A percentile compares a stretch with the other conserved stretches of the same genome.
Conservation (phyloP, 257 asterid genomes). For the Lithospermum erythrorhizon region DNA sequence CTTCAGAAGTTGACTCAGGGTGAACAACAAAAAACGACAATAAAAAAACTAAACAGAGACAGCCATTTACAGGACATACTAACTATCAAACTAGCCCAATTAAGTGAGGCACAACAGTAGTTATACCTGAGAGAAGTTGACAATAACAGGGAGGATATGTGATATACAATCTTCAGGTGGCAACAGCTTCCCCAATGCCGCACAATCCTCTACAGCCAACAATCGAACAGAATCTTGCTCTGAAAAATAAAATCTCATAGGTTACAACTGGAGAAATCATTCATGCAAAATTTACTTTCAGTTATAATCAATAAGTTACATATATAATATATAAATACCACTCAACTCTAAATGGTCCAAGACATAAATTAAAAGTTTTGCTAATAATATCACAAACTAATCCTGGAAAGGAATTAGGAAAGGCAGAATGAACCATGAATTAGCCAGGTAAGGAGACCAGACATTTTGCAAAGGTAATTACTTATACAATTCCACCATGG, state of each 20-base stretch:
- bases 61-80: too few species aligned
- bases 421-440: too few species aligned
- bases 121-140: conserved; percentile 32
- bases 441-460: too few species aligned
- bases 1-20: too few species aligned
- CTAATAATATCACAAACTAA: too few species aligned
- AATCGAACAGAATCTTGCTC: conserved; percentile 39
- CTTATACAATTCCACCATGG: too few species aligned
- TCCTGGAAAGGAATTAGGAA: too few species aligned
- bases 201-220: conserved; percentile 36
- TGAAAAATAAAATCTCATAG: conserved; percentile 5
- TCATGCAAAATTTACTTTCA: not conserved
- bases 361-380: too few species aligned
- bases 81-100: not conserved
- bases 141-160: conserved; percentile 32
- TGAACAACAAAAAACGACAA: too few species aligned
- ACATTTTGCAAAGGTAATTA: too few species aligned
- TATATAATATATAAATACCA: not conserved
- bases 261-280: not conserved
- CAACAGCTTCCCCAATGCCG: conserved; percentile 31
- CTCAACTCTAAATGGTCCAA: too few species aligned
- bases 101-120: not conserved
- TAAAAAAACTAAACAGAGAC: too few species aligned
- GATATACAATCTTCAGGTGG: conserved; percentile 33
- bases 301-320: not conserved